Evolutionary conservation across 768 basidiomycete species (phyloP).

Genomic region (Mycena sanguinolenta): DNA sequence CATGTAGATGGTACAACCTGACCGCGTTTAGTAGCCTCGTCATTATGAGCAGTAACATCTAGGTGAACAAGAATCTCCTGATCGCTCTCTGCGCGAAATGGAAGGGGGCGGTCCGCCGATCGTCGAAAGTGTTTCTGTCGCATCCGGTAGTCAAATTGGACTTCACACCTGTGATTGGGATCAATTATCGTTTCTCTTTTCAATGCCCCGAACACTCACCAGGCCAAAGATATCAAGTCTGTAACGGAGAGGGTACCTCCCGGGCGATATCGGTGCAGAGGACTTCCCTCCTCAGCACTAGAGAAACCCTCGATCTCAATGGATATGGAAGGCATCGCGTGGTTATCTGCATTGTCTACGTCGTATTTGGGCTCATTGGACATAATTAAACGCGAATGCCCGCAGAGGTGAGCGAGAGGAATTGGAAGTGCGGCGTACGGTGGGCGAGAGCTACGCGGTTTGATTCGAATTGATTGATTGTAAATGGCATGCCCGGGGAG

Average conservation of each 20-base stretch:
- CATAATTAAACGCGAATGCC: conserved; percentile 1
- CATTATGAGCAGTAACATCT: conserved; percentile 65
- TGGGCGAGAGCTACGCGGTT: not conserved
- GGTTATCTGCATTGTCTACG: conserved; percentile 50
- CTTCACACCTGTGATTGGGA: conserved; percentile 74
- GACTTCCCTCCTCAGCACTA: conserved; percentile 41
- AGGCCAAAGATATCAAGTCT: conserved; percentile 71
- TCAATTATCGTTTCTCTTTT: conserved; percentile 15
- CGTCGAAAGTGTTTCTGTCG: conserved; percentile 67
- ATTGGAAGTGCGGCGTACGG: conserved; percentile 4
- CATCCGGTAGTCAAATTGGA: conserved; percentile 83
- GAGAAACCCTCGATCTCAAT: conserved; percentile 48
- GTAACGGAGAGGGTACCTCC: conserved; percentile 68
- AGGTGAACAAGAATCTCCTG: conserved; percentile 70
- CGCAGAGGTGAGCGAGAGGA: not conserved
- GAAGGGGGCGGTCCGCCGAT: conserved; percentile 62
- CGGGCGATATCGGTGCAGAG: conserved; percentile 58
- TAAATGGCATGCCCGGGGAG: not conserved
- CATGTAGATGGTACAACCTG: conserved; percentile 53
- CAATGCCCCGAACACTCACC: conserved; percentile 58
- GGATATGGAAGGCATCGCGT: conserved; percentile 48
- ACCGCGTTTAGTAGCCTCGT: conserved; percentile 66
- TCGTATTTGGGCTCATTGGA: conserved; percentile 55
- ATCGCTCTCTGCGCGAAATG: conserved; percentile 70
- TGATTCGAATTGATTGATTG: conserved; percentile 5